Percentiles rank a stretch among this genome's conserved stretches.
These are phyloP conservation scores for Rhodotorula sp. DNA, from an alignment of 1,284 basidiomycete genomes.

Conservation along the genomic window DNA sequence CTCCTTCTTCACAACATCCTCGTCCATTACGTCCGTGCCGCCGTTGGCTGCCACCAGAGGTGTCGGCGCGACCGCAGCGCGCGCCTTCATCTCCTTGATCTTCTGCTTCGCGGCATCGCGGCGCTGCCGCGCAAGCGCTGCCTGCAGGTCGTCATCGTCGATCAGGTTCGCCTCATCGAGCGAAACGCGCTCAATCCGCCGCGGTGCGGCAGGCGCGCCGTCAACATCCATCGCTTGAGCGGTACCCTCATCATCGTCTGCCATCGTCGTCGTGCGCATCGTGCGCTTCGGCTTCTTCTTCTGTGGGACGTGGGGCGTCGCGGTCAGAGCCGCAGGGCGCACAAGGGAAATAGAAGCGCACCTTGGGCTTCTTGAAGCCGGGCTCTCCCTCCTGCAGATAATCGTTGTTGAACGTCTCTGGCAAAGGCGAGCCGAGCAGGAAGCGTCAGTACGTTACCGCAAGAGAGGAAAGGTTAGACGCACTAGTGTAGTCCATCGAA, in stretches of 20 bases:
- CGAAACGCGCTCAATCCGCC: slow-evolving; percentile 48
- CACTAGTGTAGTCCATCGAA: slow-evolving; percentile 87
- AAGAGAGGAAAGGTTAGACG: slow-evolving; percentile 49
- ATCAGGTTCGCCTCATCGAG: slow-evolving; percentile 68
- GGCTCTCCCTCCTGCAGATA: slow-evolving; percentile 88
- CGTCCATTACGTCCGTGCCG: background rate
- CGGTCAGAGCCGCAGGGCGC: background rate
- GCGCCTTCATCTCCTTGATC: slow-evolving; percentile 64
- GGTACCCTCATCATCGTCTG: slow-evolving; percentile 46
- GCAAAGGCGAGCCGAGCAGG: background rate
- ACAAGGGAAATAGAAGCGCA: slow-evolving; percentile 47
- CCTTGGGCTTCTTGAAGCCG: slow-evolving; percentile 93
- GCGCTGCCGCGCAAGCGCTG: slow-evolving; percentile 81
- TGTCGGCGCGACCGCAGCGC: slow-evolving; percentile 10
- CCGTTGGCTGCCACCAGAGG: background rate
- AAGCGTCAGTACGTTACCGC: background rate
- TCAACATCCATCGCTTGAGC: slow-evolving; percentile 70
- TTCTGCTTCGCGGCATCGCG: slow-evolving; percentile 76
- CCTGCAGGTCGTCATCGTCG: slow-evolving; percentile 97
- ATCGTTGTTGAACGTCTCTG: slow-evolving; percentile 85
- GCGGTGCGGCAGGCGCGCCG: slow-evolving; percentile 53
- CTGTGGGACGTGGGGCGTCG: slow-evolving; percentile 6
- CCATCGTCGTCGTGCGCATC: slow-evolving; percentile 61
- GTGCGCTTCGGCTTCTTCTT: slow-evolving; percentile 89
- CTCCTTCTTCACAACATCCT: slow-evolving; percentile 53